Evolutionary conservation across 495 filamentous ascomycete genomes (phyloP).

Genomic region (Bacidia gigantensis): DNA sequence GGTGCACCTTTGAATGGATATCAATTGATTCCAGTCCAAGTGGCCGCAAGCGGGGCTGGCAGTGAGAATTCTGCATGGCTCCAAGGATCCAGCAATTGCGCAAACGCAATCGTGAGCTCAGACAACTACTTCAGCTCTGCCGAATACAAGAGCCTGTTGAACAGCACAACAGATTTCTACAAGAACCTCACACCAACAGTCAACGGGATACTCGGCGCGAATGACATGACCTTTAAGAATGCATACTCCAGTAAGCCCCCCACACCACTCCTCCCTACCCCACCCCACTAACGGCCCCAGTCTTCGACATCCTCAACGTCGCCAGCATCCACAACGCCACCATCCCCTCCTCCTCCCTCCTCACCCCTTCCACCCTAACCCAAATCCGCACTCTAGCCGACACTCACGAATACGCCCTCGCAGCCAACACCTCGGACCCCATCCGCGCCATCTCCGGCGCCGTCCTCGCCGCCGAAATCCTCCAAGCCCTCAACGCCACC

Average conservation of each 20-base stretch:
- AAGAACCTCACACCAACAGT: constrained; percentile 44
- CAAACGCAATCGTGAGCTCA: constrained; percentile 49
- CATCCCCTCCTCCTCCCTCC: constrained; percentile 21
- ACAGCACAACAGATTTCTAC: constrained; percentile 52
- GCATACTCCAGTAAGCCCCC: constrained; percentile 44
- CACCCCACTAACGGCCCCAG: too few species aligned
- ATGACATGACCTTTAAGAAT: constrained; percentile 50
- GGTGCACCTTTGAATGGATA: constrained; percentile 45
- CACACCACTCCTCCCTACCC: background rate
- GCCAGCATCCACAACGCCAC: constrained; percentile 39
- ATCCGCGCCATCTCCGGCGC: constrained; percentile 36
- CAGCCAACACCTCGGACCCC: constrained; percentile 34
- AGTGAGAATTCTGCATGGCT: constrained; percentile 47
- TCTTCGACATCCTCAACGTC: constrained; percentile 44
- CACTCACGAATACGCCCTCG: constrained; percentile 37
- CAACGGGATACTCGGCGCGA: constrained; percentile 40
- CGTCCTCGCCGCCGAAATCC: constrained; percentile 33
- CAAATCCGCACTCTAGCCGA: constrained; percentile 35
- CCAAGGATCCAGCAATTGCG: constrained; percentile 43
- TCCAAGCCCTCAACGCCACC: constrained; percentile 32
- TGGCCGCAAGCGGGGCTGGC: constrained; percentile 27
- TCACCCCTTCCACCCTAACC: constrained; percentile 24
- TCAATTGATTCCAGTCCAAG: constrained; percentile 43
- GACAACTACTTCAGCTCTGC: constrained; percentile 55
- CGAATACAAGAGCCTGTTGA: constrained; percentile 39